Conservation (phyloP, 108 stramenopile species). For the Skeletonema costatum region DNA sequence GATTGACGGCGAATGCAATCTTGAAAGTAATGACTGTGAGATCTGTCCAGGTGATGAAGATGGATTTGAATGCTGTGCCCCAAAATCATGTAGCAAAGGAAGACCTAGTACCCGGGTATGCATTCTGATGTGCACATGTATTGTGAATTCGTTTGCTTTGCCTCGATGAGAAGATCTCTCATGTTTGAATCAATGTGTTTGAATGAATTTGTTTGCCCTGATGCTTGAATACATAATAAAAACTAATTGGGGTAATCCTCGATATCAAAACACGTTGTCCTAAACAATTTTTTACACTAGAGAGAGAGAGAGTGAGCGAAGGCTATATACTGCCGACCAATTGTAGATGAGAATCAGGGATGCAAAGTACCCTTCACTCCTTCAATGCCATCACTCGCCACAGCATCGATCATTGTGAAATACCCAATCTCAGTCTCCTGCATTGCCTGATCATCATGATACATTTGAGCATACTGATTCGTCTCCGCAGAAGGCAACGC, state of each 20-base stretch:
- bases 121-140: neutral
- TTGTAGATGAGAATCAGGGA: neutral
- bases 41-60: too few relatives aligned
- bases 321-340: neutral
- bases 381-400: slow-evolving; percentile 51
- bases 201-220: neutral
- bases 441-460: slow-evolving; percentile 27
- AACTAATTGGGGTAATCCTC: too few relatives aligned
- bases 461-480: slow-evolving; percentile 22
- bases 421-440: slow-evolving; percentile 60
- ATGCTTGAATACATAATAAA: neutral
- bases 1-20: too few relatives aligned
- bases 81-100: too few relatives aligned
- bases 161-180: neutral
- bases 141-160: neutral
- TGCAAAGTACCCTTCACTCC: neutral
- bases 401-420: slow-evolving; percentile 78
- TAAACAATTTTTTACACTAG: neutral
- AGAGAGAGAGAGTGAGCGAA: neutral
- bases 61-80: too few relatives aligned
- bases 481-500: slow-evolving; percentile 12
- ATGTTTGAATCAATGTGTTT: neutral
- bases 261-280: neutral
- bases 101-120: too few relatives aligned
- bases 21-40: too few relatives aligned